Evolutionary conservation across 73 alveolate genomes (phyloP).

Genomic region (Paramecium caudatum): DNA sequence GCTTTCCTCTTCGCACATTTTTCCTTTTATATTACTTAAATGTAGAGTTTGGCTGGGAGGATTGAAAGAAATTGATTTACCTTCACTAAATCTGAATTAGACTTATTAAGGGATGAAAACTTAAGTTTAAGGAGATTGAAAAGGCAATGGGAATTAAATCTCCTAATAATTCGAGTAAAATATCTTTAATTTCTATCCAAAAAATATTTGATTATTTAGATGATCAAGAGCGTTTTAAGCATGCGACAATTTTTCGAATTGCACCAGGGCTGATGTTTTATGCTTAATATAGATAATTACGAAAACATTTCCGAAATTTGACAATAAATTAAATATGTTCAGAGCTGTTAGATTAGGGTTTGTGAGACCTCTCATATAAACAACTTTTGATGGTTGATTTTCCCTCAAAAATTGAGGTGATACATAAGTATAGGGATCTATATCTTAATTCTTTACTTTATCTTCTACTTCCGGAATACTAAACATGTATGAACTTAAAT

Average conservation of each 20-base stretch:
- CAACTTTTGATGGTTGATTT: conserved; percentile 70
- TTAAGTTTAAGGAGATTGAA: conserved; percentile 48
- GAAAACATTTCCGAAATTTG: conserved; percentile 72
- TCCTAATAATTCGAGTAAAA: conserved; percentile 73
- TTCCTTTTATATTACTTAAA: conserved; percentile 54
- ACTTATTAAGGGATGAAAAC: conserved; percentile 49
- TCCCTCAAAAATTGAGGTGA: conserved; percentile 68
- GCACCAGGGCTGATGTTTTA: conserved; percentile 61
- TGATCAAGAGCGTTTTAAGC: conserved; percentile 73
- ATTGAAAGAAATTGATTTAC: conserved; percentile 67
- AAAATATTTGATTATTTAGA: conserved; percentile 23
- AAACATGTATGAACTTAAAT: not conserved
- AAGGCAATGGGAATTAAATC: conserved; percentile 48
- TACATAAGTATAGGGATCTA: conserved; percentile 73
- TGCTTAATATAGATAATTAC: conserved; percentile 58
- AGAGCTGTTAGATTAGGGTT: conserved; percentile 44
- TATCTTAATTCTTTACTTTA: conserved; percentile 1
- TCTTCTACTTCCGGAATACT: conserved; percentile 58
- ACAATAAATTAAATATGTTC: conserved; percentile 72
- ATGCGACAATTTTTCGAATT: conserved; percentile 60
- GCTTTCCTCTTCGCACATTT: conserved; percentile 58
- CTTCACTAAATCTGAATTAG: conserved; percentile 58
- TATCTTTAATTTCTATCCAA: conserved; percentile 50
- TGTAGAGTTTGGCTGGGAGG: conserved; percentile 70
- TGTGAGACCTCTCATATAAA: conserved; percentile 71